A percentile compares a stretch with the other conserved stretches of the same genome.
Evolutionary conservation across 306 rosid species (phyloP).

Genomic region (Ormosia semicastrata): DNA sequence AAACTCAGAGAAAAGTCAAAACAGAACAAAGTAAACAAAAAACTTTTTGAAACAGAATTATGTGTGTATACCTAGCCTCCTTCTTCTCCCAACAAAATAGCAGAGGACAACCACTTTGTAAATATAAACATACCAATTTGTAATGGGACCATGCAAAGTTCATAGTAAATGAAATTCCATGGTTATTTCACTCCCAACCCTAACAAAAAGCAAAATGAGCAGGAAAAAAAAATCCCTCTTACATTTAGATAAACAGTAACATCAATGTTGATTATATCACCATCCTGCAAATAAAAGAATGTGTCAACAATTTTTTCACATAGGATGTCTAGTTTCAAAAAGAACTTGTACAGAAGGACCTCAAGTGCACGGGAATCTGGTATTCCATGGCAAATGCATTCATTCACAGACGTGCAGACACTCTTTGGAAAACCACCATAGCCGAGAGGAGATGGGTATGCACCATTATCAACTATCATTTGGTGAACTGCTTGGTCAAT

Average conservation of each 20-base stretch:
- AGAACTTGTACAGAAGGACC: conserved; percentile 46
- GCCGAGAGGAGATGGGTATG: conserved; percentile 96
- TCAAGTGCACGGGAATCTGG: conserved; percentile 87
- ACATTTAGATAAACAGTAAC: conserved; percentile 92
- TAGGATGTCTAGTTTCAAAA: not conserved
- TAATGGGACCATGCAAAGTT: not conserved
- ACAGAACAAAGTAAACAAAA: not conserved
- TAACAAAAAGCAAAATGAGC: not conserved
- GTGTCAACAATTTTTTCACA: conserved; percentile 3
- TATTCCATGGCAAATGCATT: conserved; percentile 95
- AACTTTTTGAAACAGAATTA: not conserved
- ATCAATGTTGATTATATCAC: conserved; percentile 90
- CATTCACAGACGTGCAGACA: conserved; percentile 96
- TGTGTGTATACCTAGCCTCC: not conserved
- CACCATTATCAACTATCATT: conserved; percentile 90
- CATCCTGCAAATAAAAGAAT: conserved; percentile 63
- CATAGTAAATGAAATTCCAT: not conserved
- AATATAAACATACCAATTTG: not conserved
- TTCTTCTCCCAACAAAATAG: not conserved
- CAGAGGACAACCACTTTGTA: not conserved
- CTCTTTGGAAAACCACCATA: conserved; percentile 97
- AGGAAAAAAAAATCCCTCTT: conserved; percentile 26
- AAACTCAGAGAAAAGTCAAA: not conserved
- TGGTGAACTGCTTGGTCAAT: conserved; percentile 93
- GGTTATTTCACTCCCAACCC: conserved; percentile 4